These are phyloP conservation scores for Pseudognaphalium luteoalbum DNA, from an alignment of 129 eudicot genomes.

Conservation along the genomic window DNA sequence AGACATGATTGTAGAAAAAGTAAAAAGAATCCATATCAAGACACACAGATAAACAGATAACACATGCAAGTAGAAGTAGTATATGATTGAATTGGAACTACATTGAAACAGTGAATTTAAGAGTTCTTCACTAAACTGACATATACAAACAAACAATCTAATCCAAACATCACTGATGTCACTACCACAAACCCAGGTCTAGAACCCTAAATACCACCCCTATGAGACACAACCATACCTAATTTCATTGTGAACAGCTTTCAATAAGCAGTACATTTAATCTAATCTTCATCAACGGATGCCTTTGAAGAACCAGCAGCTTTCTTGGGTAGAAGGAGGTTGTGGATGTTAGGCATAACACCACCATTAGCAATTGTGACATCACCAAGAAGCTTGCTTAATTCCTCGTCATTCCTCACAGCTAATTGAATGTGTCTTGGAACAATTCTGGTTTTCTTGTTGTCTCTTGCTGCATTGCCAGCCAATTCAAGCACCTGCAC, in stretches of 20 bases:
- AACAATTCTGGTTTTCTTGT: conserved; percentile 63
- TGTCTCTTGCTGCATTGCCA: conserved; percentile 65
- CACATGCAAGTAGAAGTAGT: not conserved
- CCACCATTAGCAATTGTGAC: conserved; percentile 76
- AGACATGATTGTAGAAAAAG: no score
- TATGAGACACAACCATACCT: not conserved
- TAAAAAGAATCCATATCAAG: no score
- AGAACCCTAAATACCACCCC: not conserved
- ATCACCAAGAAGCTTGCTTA: conserved; percentile 69
- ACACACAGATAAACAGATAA: not conserved
- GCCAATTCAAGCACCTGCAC: conserved; percentile 57
- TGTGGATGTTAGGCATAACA: conserved; percentile 73
- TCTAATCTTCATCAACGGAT: conserved; percentile 50
- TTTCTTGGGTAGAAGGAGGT: conserved; percentile 65
- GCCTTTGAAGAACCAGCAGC: conserved; percentile 51
- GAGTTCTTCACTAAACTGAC: conserved; percentile 9
- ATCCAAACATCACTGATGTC: not conserved
- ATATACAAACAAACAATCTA: conserved; percentile 2
- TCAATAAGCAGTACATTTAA: not conserved
- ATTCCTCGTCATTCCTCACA: conserved; percentile 60
- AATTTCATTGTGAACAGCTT: not conserved
- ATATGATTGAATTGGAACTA: not conserved
- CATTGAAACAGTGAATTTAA: not conserved
- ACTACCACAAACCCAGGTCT: not conserved
- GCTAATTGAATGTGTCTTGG: conserved; percentile 65